Evolutionary conservation across 306 rosid genomes (phyloP).

Genomic region (Parietaria judaica): DNA sequence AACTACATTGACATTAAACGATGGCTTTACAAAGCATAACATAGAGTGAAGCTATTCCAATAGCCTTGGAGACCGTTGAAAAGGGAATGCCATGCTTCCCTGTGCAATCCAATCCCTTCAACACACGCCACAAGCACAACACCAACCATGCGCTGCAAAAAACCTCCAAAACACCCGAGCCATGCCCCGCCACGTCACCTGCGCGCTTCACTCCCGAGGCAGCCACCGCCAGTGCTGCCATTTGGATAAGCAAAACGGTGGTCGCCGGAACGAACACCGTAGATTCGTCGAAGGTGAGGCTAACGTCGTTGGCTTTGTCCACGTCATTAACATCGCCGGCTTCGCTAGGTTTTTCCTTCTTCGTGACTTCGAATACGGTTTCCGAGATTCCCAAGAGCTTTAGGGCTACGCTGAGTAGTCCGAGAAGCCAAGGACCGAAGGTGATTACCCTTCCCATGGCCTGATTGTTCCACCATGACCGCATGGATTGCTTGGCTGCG

Average conservation of each 20-base stretch:
- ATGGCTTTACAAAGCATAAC: constrained; percentile 23
- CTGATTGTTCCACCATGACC: constrained; percentile 73
- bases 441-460: constrained; percentile 41
- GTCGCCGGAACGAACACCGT: constrained; percentile 48
- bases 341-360: constrained; percentile 30
- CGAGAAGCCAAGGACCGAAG: constrained; percentile 35
- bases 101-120: constrained; percentile 47
- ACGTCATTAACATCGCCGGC: not conserved
- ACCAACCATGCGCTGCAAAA: constrained; percentile 33
- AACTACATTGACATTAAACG: not conserved
- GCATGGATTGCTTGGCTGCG: constrained; percentile 27
- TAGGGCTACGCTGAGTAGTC: constrained; percentile 26
- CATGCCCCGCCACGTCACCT: not conserved
- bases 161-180: constrained; percentile 43
- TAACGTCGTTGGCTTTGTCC: constrained; percentile 21
- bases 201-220: constrained; percentile 20
- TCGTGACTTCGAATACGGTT: constrained; percentile 44
- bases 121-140: constrained; percentile 41
- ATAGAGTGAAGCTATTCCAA: constrained; percentile 30
- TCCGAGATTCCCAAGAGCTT: constrained; percentile 39
- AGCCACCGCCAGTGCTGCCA: constrained; percentile 26
- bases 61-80: constrained; percentile 36
- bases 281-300: constrained; percentile 44
- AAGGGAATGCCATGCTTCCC: constrained; percentile 55
- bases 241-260: constrained; percentile 45